A percentile compares a stretch with the other conserved stretches of the same genome.
Conservation (phyloP, 495 filamentous ascomycete genomes). For the Hypoxylon perforatum region DNA sequence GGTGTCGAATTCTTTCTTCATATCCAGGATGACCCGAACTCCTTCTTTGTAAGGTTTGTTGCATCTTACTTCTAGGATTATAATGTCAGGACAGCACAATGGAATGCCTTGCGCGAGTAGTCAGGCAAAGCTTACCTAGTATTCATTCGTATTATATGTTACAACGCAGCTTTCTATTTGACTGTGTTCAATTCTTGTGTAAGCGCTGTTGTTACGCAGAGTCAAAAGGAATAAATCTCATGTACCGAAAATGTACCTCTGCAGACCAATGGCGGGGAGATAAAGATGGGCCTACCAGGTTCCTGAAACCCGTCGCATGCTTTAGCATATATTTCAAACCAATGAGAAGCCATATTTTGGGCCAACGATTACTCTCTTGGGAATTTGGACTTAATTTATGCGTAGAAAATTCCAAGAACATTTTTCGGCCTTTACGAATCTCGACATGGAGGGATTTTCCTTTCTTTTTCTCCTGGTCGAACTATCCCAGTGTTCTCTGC, state of each 20-base stretch:
- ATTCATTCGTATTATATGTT: background rate
- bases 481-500: no score
- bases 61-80: no score
- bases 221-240: background rate
- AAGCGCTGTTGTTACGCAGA: conserved; percentile 1
- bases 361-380: conserved; percentile 40
- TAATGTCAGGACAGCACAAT: background rate
- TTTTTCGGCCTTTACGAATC: no score
- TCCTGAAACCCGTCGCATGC: conserved; percentile 35
- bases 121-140: background rate
- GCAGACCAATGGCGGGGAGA: conserved; percentile 2
- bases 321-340: conserved; percentile 10
- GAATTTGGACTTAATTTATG: conserved; percentile 30
- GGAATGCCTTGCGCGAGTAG: background rate
- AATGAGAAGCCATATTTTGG: conserved; percentile 26
- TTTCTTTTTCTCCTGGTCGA: no score
- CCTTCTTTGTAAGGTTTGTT: background rate
- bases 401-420: conserved; percentile 1
- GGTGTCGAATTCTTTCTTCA: background rate
- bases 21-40: background rate
- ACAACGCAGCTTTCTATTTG: background rate
- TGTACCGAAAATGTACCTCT: conserved; percentile 7
- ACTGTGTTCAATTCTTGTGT: background rate
- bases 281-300: conserved; percentile 24
- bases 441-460: no score